Base-by-base conservation (phyloP, 495 filamentous ascomycete species). In the Lophiotrema nucula region DNA sequence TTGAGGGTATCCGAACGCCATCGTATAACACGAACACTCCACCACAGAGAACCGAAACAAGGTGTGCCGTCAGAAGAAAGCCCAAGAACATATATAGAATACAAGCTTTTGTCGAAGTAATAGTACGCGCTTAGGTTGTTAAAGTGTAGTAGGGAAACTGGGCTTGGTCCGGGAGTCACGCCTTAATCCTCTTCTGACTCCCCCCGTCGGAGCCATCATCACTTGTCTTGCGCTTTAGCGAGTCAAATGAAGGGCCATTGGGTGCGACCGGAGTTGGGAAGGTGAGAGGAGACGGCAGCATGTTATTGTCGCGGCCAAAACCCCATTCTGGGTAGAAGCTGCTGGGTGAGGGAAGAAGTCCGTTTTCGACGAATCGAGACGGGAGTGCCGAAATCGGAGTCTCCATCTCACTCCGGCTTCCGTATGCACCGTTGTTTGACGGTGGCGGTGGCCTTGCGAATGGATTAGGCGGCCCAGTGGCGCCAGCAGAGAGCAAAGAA, bases 351-450 rank as follows among this genome's bases (percentile, higher is more conserved):
- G 93, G 92, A 19, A 97, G 78, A 26, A 95, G 82, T 6, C 87
- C 87, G 62, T 89, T 86, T 24, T 84, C 86, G 41, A 96, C 84
- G 70, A 97, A 97, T 22, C 92, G 82, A 45, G 88, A 93, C 1
- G 93, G 93, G 6, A 98, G 78, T 2, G 93, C 92, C n/a, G 92
- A 97, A n/a, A 96, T 92, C 0, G 93, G 93, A 3, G 93, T 97
- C 64, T 97, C 91, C 57, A 91, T 92, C 60, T 89, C 87, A 69
- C 88, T 88, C 6, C 81, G 83, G 47, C 73, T 80, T 43, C 77
- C 84, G 59, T 80, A 62, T 1, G 53, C 50, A n/a, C 44, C 68
- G 53, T 81, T 84, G 48, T 75, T 81, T 51, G 81, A 79, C 10
- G 84, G 84, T 3, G 88, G 87, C 35, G 77, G 76, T 3, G 91